A percentile compares a stretch with the other conserved stretches of the same genome.
Conservation (phyloP, 2,329 filamentous ascomycete species). For the Xylaria sp. region DNA sequence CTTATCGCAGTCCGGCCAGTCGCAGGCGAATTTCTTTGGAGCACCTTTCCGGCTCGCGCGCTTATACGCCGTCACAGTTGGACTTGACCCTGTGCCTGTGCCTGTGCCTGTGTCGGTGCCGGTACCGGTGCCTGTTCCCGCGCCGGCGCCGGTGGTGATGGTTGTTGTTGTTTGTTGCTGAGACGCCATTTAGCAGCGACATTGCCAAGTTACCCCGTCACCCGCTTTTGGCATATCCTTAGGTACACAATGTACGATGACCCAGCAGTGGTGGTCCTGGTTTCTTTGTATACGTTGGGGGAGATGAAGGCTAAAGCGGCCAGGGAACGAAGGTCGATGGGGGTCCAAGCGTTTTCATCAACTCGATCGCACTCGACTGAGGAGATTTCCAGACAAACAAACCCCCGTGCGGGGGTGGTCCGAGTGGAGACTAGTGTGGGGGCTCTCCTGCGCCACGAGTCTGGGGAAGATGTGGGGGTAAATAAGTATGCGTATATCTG, state of each 20-base stretch:
- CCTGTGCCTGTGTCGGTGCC: slow-evolving; percentile 38
- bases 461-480: slow-evolving; percentile 13
- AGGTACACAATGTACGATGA: slow-evolving; percentile 34
- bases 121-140: slow-evolving; percentile 38
- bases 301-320: slow-evolving; percentile 33
- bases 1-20: slow-evolving; percentile 79
- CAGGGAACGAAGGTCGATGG: slow-evolving; percentile 42
- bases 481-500: not conserved
- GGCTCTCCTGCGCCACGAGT: slow-evolving; percentile 31
- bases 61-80: slow-evolving; percentile 54
- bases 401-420: slow-evolving; percentile 40
- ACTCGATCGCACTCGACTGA: not conserved
- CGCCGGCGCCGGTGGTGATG: slow-evolving; percentile 39
- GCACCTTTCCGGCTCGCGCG: slow-evolving; percentile 64
- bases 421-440: slow-evolving; percentile 44
- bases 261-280: slow-evolving; percentile 35
- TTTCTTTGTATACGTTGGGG: slow-evolving; percentile 37
- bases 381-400: slow-evolving; percentile 34
- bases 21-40: slow-evolving; percentile 68
- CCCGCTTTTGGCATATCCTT: slow-evolving; percentile 34
- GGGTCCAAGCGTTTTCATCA: slow-evolving; percentile 44
- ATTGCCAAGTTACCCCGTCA: slow-evolving; percentile 41
- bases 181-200: slow-evolving; percentile 47
- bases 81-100: slow-evolving; percentile 14
- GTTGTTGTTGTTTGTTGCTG: slow-evolving; percentile 53